Percentiles rank a stretch among this genome's conserved stretches.
Conservation (phyloP, 495 filamentous ascomycete genomes). For the Monascus purpureus region DNA sequence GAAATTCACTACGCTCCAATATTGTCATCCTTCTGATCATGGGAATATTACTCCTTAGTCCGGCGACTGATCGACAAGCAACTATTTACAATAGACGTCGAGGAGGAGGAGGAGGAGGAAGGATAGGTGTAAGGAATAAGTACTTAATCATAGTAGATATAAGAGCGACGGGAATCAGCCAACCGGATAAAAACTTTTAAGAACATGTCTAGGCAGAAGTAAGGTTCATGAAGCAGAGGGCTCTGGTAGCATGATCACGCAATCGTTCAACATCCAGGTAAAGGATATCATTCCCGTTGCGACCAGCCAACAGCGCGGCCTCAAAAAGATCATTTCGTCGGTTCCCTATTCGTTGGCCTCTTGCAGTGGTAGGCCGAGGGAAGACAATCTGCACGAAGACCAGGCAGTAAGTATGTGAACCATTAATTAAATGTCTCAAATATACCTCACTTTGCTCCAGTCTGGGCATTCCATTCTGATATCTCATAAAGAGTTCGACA, state of each 20-base stretch:
- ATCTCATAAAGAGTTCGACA: neutral
- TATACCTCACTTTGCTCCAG: neutral
- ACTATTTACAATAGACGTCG: too few relatives aligned
- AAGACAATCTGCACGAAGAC: neutral
- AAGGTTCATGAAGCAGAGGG: neutral
- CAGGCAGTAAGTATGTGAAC: neutral
- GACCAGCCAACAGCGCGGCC: neutral
- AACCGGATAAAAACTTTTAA: too few relatives aligned
- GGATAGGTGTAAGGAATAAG: too few relatives aligned
- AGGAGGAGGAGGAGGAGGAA: too few relatives aligned
- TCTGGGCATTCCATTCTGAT: neutral
- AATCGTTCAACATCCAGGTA: neutral
- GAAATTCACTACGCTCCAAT: slow-evolving; percentile 69
- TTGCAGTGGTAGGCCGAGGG: neutral
- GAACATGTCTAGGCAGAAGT: neutral
- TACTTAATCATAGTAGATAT: too few relatives aligned
- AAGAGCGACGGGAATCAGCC: too few relatives aligned
- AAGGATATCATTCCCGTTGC: neutral
- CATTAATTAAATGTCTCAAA: neutral
- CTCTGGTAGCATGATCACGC: neutral
- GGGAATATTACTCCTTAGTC: too few relatives aligned
- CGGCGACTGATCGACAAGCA: too few relatives aligned
- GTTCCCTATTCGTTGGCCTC: neutral
- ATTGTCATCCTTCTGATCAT: too few relatives aligned
- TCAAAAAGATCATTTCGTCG: neutral